A percentile compares a stretch with the other conserved stretches of the same genome.
These are phyloP conservation scores for Sutorius eximius DNA, from an alignment of 1,284 basidiomycete genomes.

Conservation along the genomic window DNA sequence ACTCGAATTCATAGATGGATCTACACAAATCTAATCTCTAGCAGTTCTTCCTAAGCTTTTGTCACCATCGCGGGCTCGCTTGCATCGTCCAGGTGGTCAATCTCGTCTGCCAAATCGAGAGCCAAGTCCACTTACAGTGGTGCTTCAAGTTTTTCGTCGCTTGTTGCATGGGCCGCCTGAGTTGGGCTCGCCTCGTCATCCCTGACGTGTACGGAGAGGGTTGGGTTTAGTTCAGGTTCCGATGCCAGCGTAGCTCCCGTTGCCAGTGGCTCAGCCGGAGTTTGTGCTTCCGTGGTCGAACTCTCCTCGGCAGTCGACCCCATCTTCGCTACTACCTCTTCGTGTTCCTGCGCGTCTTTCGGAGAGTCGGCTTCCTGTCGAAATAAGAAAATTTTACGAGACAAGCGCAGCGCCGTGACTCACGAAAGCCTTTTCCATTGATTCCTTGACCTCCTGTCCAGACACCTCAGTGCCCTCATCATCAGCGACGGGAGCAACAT, in stretches of 20 bases:
- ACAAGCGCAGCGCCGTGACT: slow-evolving; percentile 14
- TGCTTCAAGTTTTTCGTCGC: slow-evolving; percentile 5
- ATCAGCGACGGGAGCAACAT: slow-evolving; percentile 25
- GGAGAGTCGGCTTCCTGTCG: slow-evolving; percentile 34
- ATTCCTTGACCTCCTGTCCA: slow-evolving; percentile 37
- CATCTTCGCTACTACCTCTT: slow-evolving; percentile 20
- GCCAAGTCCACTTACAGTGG: slow-evolving; percentile 16
- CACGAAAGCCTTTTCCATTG: slow-evolving; percentile 36
- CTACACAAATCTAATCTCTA: slow-evolving; percentile 2
- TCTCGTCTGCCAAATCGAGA: background rate
- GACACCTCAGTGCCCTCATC: slow-evolving; percentile 36
- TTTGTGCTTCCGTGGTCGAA: background rate
- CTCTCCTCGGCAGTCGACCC: background rate
- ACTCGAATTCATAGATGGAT: slow-evolving; percentile 2
- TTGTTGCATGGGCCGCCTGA: background rate
- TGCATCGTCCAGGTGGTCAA: background rate
- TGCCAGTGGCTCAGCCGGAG: background rate
- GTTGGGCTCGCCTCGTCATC: background rate
- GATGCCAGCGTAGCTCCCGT: background rate
- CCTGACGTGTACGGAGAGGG: background rate
- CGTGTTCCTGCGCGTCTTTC: slow-evolving; percentile 30
- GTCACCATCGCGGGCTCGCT: slow-evolving; percentile 1
- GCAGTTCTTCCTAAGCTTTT: slow-evolving; percentile 4
- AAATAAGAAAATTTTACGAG: slow-evolving; percentile 7
- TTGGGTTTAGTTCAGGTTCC: slow-evolving; percentile 5